phyloP scores from a whole-genome alignment of 805 yeast genomes.

The Saturnispora gosingensis region DNA sequence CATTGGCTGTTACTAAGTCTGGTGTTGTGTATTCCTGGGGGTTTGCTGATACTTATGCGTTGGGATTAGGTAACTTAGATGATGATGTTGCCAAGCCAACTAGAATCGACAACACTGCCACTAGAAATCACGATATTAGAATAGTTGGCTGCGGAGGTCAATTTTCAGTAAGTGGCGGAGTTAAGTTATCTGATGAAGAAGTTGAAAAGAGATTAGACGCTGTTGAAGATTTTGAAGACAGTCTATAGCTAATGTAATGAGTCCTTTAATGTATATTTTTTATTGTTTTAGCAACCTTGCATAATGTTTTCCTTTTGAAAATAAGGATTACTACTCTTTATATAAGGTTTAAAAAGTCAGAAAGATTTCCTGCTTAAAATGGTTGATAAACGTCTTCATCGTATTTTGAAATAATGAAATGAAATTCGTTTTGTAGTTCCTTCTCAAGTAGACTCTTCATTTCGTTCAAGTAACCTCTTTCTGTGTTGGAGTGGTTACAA shows the following conservation, averaged over 20 bases:
- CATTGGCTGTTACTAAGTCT: conserved; percentile 72
- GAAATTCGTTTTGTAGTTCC: conserved; percentile 24
- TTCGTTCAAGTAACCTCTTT: conserved; percentile 65
- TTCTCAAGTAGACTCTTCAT: conserved; percentile 38
- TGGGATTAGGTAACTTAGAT: conserved; percentile 82
- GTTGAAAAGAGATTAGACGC: conserved; percentile 42
- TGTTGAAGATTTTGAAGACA: conserved; percentile 32
- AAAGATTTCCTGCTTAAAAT: conserved; percentile 2
- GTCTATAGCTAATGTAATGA: background rate
- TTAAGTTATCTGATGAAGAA: conserved; percentile 43
- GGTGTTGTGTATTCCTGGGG: conserved; percentile 96
- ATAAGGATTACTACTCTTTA: background rate
- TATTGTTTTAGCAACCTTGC: background rate
- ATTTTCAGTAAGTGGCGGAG: conserved; percentile 83
- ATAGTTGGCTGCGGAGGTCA: conserved; percentile 94
- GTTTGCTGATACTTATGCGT: conserved; percentile 92
- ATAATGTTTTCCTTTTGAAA: background rate
- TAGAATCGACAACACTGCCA: conserved; percentile 88
- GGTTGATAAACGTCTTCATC: conserved; percentile 57
- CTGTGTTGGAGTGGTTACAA: conserved; percentile 89
- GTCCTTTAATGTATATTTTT: background rate
- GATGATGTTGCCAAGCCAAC: conserved; percentile 84
- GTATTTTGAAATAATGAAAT: conserved; percentile 39
- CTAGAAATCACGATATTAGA: conserved; percentile 63
- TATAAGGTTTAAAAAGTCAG: background rate